Conservation (phyloP, 345 rosid genomes). For the Hirschfeldia incana region DNA sequence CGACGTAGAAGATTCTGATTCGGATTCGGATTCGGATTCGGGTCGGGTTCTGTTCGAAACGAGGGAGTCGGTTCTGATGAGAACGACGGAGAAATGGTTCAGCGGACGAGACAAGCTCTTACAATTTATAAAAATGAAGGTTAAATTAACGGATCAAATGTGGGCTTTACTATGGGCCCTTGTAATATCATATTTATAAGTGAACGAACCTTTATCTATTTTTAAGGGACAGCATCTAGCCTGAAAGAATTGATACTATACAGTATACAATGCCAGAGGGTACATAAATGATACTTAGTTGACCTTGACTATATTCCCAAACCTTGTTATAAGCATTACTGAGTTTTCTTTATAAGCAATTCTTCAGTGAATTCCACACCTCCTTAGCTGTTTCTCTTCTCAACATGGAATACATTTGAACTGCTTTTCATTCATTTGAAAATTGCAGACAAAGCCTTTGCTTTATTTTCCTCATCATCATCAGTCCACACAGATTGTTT, state of each 20-base stretch:
- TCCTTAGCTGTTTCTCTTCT: neutral
- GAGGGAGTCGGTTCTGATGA: neutral
- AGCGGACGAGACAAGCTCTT: neutral
- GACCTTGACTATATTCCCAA: neutral
- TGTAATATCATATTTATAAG: neutral
- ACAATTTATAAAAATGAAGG: neutral
- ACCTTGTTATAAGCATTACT: neutral
- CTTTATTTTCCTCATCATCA: neutral
- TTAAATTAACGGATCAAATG: neutral
- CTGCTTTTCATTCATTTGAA: neutral
- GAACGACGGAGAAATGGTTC: neutral
- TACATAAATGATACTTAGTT: neutral
- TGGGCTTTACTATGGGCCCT: neutral
- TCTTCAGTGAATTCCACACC: neutral
- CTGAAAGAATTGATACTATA: neutral
- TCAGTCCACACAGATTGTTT: neutral
- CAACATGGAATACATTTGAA: neutral
- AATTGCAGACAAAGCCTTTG: neutral
- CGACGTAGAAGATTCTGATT: neutral
- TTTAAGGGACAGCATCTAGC: neutral
- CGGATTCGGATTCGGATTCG: neutral
- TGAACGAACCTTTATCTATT: neutral
- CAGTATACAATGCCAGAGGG: neutral
- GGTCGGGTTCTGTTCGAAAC: neutral
- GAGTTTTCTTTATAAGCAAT: neutral